Percentiles rank a stretch among this genome's conserved stretches.
phyloP scores from a whole-genome alignment of 148 eudicot species.

The Vaccinium myrtillus region DNA sequence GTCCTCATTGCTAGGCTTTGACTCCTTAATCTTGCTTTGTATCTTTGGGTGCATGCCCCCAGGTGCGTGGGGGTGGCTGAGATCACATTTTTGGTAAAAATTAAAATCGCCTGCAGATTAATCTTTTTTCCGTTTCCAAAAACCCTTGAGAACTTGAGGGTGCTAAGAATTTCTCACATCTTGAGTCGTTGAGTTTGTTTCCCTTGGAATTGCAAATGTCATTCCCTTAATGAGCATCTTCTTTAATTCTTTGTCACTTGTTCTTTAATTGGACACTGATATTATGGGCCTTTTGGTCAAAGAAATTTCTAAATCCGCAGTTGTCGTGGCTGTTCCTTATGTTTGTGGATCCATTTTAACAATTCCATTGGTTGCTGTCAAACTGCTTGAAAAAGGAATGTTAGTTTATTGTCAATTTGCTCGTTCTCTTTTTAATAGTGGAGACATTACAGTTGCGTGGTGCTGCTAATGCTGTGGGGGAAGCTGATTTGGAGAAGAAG shows the following conservation, averaged over 20 bases:
- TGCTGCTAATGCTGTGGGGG: conserved; percentile 97
- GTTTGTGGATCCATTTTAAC: not conserved
- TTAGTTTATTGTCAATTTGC: not conserved
- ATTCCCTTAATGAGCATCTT: not conserved
- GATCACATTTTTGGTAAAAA: not conserved
- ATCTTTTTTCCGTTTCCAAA: not conserved
- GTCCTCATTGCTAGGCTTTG: not conserved
- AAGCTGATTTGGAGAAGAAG: conserved; percentile 72
- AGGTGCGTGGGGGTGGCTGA: not conserved
- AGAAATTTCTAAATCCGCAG: not conserved
- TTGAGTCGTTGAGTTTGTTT: not conserved
- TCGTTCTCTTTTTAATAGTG: not conserved
- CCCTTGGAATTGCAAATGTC: not conserved
- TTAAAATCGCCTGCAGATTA: not conserved
- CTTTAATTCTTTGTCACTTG: not conserved
- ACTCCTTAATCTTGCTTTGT: not conserved
- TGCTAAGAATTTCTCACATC: not conserved
- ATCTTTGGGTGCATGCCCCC: not conserved
- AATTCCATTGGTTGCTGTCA: not conserved
- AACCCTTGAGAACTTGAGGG: not conserved
- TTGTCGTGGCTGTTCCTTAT: not conserved
- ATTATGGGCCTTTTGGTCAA: not conserved
- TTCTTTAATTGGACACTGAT: not conserved
- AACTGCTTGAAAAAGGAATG: not conserved
- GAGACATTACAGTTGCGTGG: conserved; percentile 56